These are phyloP conservation scores for Pseudogymnoascus pannorum DNA, from an alignment of 2,329 filamentous ascomycete species.

Conservation along the genomic window DNA sequence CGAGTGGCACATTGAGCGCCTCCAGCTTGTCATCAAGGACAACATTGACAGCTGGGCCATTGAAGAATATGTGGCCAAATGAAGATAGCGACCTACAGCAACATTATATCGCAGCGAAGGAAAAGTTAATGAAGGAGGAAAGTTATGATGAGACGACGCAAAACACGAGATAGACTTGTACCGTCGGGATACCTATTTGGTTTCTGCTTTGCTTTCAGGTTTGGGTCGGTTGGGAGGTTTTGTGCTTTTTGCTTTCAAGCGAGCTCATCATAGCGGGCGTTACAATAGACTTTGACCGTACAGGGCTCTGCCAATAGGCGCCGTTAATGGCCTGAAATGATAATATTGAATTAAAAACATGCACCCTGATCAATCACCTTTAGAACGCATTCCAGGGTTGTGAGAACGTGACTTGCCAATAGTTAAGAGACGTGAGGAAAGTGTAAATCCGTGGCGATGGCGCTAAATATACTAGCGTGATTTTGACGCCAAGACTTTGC, in stretches of 20 bases:
- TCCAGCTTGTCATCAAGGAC: slow-evolving; percentile 61
- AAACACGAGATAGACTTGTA: slow-evolving; percentile 4
- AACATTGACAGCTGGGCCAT: slow-evolving; percentile 58
- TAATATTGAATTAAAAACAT: background rate
- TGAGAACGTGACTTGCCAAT: background rate
- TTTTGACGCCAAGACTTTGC: slow-evolving; percentile 9
- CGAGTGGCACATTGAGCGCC: slow-evolving; percentile 64
- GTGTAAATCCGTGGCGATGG: background rate
- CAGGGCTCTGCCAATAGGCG: background rate
- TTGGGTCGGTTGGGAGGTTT: background rate
- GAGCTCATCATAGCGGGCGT: slow-evolving; percentile 5
- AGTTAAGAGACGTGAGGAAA: background rate
- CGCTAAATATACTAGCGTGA: slow-evolving; percentile 8
- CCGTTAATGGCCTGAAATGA: background rate
- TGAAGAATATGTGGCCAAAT: slow-evolving; percentile 42
- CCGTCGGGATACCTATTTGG: background rate
- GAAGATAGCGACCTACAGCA: background rate
- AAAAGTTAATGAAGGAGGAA: background rate
- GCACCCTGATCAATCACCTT: background rate
- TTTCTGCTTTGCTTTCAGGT: slow-evolving; percentile 3
- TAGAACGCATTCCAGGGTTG: background rate
- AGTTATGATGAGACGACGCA: background rate
- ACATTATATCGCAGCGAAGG: background rate
- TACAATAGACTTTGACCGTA: background rate
- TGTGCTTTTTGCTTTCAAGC: slow-evolving; percentile 2